Percentiles rank a stretch among this genome's conserved stretches.
phyloP scores from a whole-genome alignment of 495 filamentous ascomycete genomes.

The Poronia punctata region DNA sequence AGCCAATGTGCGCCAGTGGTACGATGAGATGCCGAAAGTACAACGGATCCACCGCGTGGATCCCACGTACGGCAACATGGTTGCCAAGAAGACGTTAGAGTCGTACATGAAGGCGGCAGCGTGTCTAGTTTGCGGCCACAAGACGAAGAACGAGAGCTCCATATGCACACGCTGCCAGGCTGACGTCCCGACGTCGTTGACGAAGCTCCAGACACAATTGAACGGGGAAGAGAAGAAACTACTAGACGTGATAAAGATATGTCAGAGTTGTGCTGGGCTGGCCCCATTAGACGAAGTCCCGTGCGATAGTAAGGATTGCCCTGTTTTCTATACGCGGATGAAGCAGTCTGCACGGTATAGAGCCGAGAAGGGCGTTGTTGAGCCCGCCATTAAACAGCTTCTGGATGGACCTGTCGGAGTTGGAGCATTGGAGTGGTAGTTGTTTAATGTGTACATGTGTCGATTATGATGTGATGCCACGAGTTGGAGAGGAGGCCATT shows the following conservation, averaged over 20 bases:
- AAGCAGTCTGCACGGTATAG: constrained; percentile 58
- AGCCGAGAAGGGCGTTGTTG: constrained; percentile 48
- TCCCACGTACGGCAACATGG: constrained; percentile 24
- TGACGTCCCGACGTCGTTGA: constrained; percentile 50
- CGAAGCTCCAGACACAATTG: constrained; percentile 54
- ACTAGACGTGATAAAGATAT: constrained; percentile 63
- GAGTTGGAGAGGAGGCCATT: too few relatives aligned
- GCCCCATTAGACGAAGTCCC: constrained; percentile 65
- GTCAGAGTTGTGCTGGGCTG: constrained; percentile 72
- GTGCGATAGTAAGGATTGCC: constrained; percentile 88
- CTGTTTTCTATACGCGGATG: constrained; percentile 81
- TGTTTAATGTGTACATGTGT: neutral
- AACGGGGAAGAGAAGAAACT: constrained; percentile 56
- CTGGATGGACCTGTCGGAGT: constrained; percentile 28
- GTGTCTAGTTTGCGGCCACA: constrained; percentile 70
- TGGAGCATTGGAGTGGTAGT: constrained; percentile 33
- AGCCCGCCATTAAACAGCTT: constrained; percentile 51
- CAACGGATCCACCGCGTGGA: constrained; percentile 61
- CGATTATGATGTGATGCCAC: neutral
- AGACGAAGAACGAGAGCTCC: constrained; percentile 45
- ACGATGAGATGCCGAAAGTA: constrained; percentile 92
- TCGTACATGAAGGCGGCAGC: constrained; percentile 75
- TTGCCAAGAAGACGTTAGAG: constrained; percentile 64
- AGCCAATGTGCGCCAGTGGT: constrained; percentile 87
- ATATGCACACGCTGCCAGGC: constrained; percentile 61